phyloP scores from a whole-genome alignment of 2,329 filamentous ascomycete species.

The Fusarium penzigii region DNA sequence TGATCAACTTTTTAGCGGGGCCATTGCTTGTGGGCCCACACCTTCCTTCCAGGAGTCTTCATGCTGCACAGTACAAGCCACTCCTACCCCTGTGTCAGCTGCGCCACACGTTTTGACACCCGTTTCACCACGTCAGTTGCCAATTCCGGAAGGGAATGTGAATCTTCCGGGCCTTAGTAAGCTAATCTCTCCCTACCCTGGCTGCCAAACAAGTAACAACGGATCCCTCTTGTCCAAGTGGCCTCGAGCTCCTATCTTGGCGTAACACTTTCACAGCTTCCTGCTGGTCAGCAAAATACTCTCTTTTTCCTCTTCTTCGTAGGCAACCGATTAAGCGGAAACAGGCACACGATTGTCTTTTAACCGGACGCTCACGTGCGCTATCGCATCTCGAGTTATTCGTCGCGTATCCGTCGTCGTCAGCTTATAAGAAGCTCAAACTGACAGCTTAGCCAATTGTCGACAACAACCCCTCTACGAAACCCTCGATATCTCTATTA shows the following conservation, averaged over 20 bases:
- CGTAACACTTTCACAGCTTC: conserved; percentile 20
- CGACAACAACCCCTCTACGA: conserved; percentile 1
- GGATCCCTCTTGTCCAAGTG: conserved; percentile 13
- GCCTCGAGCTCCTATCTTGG: conserved; percentile 26
- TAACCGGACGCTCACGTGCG: no score
- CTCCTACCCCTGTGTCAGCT: neutral
- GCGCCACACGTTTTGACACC: conserved; percentile 9
- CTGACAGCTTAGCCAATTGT: conserved; percentile 8
- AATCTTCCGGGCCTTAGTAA: conserved; percentile 29
- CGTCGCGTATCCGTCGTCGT: conserved; percentile 26
- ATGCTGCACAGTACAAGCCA: conserved; percentile 3
- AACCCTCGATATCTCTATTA: neutral
- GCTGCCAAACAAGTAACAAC: conserved; percentile 28
- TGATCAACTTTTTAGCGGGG: conserved; percentile 35
- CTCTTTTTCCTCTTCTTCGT: neutral
- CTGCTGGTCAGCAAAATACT: conserved; percentile 15
- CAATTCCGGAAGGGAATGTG: conserved; percentile 5
- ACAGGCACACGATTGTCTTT: neutral
- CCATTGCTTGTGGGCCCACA: conserved; percentile 8
- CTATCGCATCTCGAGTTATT: conserved; percentile 3
- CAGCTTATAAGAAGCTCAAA: conserved; percentile 15
- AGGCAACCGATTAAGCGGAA: neutral
- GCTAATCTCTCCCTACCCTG: conserved; percentile 18
- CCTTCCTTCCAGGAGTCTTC: conserved; percentile 1
- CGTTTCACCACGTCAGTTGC: conserved; percentile 2